phyloP scores from a whole-genome alignment of 306 rosid species.

The Sicyos baderoa region DNA sequence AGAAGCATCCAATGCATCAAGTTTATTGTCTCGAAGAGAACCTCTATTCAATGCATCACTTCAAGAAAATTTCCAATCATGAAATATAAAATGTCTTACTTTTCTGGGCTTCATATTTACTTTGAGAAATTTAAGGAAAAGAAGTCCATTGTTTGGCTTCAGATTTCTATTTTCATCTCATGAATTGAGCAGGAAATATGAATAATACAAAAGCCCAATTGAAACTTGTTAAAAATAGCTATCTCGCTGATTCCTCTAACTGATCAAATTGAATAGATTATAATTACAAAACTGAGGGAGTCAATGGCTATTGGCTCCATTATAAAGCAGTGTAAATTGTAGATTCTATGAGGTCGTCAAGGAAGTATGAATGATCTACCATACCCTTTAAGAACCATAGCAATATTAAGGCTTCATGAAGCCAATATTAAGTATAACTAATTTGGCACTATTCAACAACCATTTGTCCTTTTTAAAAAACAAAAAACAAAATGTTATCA shows the following conservation, averaged over 20 bases:
- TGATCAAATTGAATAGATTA: no score
- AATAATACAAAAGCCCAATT: no score
- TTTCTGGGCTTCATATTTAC: neutral
- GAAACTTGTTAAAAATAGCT: no score
- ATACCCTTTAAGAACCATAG: neutral
- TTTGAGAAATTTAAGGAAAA: neutral
- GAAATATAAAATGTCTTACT: neutral
- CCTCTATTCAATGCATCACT: neutral
- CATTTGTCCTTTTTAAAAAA: no score
- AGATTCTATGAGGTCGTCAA: no score
- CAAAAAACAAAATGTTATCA: no score
- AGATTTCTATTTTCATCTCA: neutral
- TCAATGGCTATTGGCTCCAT: no score
- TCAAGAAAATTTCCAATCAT: neutral
- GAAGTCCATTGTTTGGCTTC: neutral
- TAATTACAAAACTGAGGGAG: no score
- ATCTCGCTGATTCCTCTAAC: no score
- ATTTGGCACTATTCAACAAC: neutral
- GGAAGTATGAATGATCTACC: no score
- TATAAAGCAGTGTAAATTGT: no score
- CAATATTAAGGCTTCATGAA: neutral
- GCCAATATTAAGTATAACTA: slow-evolving; percentile 6
- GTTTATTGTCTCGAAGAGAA: neutral
- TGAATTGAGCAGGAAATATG: neutral
- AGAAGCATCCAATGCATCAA: slow-evolving; percentile 16